Evolutionary conservation across 2,329 filamentous ascomycete genomes (phyloP), one percentile per base, ranked within the genome.

Genomic region (Cytospora paraplurivora): DNA sequence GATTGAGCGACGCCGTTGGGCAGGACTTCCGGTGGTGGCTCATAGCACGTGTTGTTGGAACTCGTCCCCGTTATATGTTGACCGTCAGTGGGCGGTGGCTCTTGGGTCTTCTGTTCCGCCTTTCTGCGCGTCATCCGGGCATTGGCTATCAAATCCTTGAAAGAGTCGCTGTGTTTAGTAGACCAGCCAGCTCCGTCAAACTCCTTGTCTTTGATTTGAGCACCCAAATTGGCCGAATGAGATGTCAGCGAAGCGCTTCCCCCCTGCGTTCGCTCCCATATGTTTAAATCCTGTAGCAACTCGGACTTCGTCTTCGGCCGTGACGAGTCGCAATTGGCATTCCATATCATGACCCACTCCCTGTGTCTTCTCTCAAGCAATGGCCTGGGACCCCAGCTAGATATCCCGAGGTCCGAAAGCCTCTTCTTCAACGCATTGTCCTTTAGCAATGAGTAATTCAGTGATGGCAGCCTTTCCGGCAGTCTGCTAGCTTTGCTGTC

Each of bases 321-420:
- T 41, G 84, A 85, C 2, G 93, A 90, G 75, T 99, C 95, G 76
- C 93, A 97, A 73, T 99, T 99, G 12, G 96, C 91, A 74, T 99
- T 99, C 90, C 92, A 97, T 19, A 99, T 78, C 44, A 95, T 97
- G 58, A 95, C 83, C 93, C 93, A 99, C 75, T 99, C 95, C 32
- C 86, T 91, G 71, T 98, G 93, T 19, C 96, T 85, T 68, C 83
- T 85, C 73, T 94, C 89, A 60, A 98, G 80, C 1, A 93, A 80
- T 53, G 82, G 78, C 53, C 89, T 89, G 0, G 82, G 76, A 0
- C 95, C 95, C 65, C 78, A 81, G 11, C 82, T 84, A 0, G 92
- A 88, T 62, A 98, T 88, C 1, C 93, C 92, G 1, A 95, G 80
- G 3, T 97, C 92, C 19, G 80, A 75, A 50, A 99, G 79, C 76